Evolutionary conservation across 2,329 filamentous ascomycete species (phyloP).

Genomic region (Geosmithia flava): DNA sequence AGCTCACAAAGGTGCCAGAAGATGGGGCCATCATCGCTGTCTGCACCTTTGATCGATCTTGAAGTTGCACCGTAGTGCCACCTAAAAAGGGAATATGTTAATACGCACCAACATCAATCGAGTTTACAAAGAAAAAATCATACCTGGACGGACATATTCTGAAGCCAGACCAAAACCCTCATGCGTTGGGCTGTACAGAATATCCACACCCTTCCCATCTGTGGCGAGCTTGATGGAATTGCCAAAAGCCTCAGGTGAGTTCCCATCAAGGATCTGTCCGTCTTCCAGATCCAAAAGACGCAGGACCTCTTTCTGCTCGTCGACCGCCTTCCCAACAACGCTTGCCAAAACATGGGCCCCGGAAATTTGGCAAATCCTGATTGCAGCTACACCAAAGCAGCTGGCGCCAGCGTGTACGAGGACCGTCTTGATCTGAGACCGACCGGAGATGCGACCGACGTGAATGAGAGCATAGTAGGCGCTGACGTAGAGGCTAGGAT

Average conservation of each 20-base stretch:
- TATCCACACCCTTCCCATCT: conserved; percentile 20
- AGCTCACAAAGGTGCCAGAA: conserved; percentile 15
- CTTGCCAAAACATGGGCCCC: conserved; percentile 30
- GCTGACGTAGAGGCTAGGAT: conserved; percentile 25
- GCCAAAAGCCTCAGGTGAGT: conserved; percentile 18
- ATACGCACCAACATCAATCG: not conserved
- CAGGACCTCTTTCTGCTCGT: conserved; percentile 24
- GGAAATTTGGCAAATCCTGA: conserved; percentile 23
- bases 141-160: conserved; percentile 22
- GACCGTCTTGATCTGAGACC: conserved; percentile 13
- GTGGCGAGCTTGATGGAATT: conserved; percentile 18
- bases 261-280: conserved; percentile 23
- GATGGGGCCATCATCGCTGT: conserved; percentile 4
- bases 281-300: conserved; percentile 17
- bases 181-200: conserved; percentile 33
- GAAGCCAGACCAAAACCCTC: conserved; percentile 16
- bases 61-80: conserved; percentile 19
- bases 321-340: conserved; percentile 13
- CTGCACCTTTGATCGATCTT: conserved; percentile 8
- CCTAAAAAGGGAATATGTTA: conserved; percentile 8
- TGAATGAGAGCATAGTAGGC: conserved; percentile 28
- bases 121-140: conserved; percentile 5
- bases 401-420: conserved; percentile 32
- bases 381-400: conserved; percentile 27
- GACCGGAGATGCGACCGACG: conserved; percentile 13